Base-by-base conservation (phyloP, 371 early-diverging fungal species). In the Mucor saturninus region DNA sequence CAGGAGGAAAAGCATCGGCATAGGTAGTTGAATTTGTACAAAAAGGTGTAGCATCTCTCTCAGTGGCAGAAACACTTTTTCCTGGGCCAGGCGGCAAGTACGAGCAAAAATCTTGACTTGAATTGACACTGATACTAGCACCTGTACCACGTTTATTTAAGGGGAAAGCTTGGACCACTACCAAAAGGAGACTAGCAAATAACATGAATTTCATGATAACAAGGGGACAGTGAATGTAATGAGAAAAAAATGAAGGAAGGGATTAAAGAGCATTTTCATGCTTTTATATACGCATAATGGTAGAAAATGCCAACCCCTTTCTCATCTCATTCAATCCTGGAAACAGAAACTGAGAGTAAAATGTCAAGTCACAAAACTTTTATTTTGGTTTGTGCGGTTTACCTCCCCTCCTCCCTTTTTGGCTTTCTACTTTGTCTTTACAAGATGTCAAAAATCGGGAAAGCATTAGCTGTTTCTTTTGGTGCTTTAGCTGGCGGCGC, bases 401-500 rank as follows among this genome's bases (percentile, higher is more conserved):
- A 39, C 54, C 54, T n/a, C n/a, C 15, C 53, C 14, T 2, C n/a
- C 30, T 26, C 40, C 40, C 37, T 40, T 39, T 28, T 40, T 14
- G 6, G 13, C 28, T 8, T 54, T 54, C 13, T 35, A 40, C 28
- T 28, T 40, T n/a, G 21, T 54, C 4, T 35, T 13, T 31, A 29
- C n/a, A 15, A 2, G 13, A 74, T 74, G 77, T 54, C 68, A 28
- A 74, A 67, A 50, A 46, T 77, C 35, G 59, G 66, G 51, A 69
- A 77, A 65, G 77, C 74, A 40, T 62, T 77, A 29, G 72, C 74
- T 5, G 76, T 77, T 42, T 77, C 77, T 5, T 71, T 80, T 62
- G 81, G 81, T 52, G 77, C 81, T 4, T 64, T 80, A 46, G 65
- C 74, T 38, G 81, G 81, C 40, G 81, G 81, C 62, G 81, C 73